A percentile compares a stretch with the other conserved stretches of the same genome.
Evolutionary conservation across 2,329 filamentous ascomycete genomes (phyloP).

Genomic region (Cercospora sojina): DNA sequence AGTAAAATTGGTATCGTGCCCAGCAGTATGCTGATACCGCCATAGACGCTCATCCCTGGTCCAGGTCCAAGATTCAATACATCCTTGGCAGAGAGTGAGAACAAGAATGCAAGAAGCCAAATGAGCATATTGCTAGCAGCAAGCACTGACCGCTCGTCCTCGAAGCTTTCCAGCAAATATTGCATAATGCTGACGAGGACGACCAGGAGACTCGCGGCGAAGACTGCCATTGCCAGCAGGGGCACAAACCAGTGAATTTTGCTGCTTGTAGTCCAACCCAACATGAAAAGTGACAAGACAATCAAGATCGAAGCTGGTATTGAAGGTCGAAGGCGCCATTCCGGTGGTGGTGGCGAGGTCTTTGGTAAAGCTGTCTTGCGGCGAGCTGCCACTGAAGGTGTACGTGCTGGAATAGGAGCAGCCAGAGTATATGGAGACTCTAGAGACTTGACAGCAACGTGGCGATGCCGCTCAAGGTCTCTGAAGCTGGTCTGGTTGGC

Average conservation of each 20-base stretch:
- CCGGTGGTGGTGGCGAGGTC: constrained; percentile 13
- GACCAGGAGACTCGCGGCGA: constrained; percentile 22
- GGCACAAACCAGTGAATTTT: constrained; percentile 46
- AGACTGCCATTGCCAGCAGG: constrained; percentile 46
- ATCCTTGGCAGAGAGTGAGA: constrained; percentile 59
- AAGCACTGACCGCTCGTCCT: constrained; percentile 54
- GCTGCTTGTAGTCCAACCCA: constrained; percentile 44
- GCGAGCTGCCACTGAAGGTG: not conserved
- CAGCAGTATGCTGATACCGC: constrained; percentile 31
- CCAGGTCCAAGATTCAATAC: constrained; percentile 42
- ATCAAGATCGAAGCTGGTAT: constrained; percentile 24
- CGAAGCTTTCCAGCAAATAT: constrained; percentile 57
- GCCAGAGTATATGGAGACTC: not conserved
- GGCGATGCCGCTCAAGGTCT: constrained; percentile 17
- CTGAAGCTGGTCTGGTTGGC: not conserved
- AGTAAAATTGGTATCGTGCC: not conserved
- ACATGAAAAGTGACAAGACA: constrained; percentile 23
- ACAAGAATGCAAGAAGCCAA: constrained; percentile 56
- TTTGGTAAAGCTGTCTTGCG: not conserved
- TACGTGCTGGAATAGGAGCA: not conserved
- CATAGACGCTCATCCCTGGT: constrained; percentile 43
- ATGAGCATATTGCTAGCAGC: constrained; percentile 58
- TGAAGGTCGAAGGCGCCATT: constrained; percentile 26
- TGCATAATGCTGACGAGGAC: constrained; percentile 30
- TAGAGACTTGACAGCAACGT: constrained; percentile 17